A percentile compares a stretch with the other conserved stretches of the same genome.
These are phyloP conservation scores for Dissophora globulifera DNA, from an alignment of 192 early-diverging fungal genomes.

Conservation along the genomic window DNA sequence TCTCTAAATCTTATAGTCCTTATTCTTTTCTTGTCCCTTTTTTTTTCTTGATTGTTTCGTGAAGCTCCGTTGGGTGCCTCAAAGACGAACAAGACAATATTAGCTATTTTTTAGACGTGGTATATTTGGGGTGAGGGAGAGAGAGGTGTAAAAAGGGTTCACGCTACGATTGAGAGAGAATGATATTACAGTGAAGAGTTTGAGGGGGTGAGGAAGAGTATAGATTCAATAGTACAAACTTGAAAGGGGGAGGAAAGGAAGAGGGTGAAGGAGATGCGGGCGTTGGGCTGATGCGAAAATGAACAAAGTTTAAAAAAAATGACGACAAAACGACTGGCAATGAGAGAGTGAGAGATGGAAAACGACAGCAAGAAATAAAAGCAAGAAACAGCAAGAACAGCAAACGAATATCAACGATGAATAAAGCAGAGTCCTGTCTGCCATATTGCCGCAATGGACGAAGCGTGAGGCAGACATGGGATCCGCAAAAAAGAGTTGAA, in stretches of 20 bases:
- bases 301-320: neutral
- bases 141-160: neutral
- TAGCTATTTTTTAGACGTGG: neutral
- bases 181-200: constrained; percentile 25
- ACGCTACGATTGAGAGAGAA: neutral
- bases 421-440: too few relatives aligned
- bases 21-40: neutral
- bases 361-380: constrained; percentile 8
- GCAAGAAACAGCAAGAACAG: too few relatives aligned
- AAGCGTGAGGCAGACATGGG: too few relatives aligned
- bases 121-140: neutral
- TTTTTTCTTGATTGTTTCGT: neutral
- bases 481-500: too few relatives aligned
- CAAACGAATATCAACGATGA: neutral
- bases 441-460: too few relatives aligned
- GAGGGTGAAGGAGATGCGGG: neutral
- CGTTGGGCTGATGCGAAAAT: constrained; percentile 3
- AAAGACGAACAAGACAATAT: neutral
- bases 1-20: neutral
- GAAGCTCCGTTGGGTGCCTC: neutral
- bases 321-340: too few relatives aligned
- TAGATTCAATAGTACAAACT: constrained; percentile 3
- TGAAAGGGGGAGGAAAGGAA: neutral
- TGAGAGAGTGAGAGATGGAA: too few relatives aligned
- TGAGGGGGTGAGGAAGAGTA: neutral